Evolutionary conservation across 2,329 filamentous ascomycete genomes (phyloP).

Genomic region (Orbilia brochopaga): DNA sequence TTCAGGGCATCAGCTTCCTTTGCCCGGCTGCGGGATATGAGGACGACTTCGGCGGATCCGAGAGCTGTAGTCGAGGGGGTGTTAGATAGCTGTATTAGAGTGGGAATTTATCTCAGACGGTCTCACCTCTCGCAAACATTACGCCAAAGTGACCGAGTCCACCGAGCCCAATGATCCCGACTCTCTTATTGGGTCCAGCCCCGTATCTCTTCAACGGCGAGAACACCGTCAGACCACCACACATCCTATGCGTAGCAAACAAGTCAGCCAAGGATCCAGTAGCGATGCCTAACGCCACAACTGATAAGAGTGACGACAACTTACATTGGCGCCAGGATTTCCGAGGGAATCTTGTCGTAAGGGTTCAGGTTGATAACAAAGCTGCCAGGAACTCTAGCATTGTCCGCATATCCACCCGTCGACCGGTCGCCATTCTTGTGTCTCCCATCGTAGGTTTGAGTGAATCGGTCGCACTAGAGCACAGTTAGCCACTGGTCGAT

Average conservation of each 20-base stretch:
- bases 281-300: not conserved
- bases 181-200: conserved; percentile 71
- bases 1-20: conserved; percentile 68
- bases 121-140: conserved; percentile 45
- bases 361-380: conserved; percentile 65
- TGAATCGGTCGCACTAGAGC: conserved; percentile 56
- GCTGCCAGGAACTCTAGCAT: conserved; percentile 51
- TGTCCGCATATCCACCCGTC: conserved; percentile 67
- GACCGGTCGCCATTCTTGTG: conserved; percentile 68
- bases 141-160: conserved; percentile 65
- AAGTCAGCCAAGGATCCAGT: conserved; percentile 60
- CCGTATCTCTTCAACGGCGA: conserved; percentile 71
- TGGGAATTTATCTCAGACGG: not conserved
- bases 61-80: conserved; percentile 74
- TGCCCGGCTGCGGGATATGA: conserved; percentile 66
- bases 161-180: conserved; percentile 75
- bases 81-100: conserved; percentile 66
- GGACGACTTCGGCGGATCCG: conserved; percentile 70
- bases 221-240: conserved; percentile 77
- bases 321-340: conserved; percentile 59
- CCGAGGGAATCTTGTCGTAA: conserved; percentile 59
- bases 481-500: not conserved
- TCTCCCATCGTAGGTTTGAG: conserved; percentile 67
- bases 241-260: conserved; percentile 65
- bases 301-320: conserved; percentile 59